Evolutionary conservation across 495 filamentous ascomycete species (phyloP).

Genomic region (Neurospora sublineolata): DNA sequence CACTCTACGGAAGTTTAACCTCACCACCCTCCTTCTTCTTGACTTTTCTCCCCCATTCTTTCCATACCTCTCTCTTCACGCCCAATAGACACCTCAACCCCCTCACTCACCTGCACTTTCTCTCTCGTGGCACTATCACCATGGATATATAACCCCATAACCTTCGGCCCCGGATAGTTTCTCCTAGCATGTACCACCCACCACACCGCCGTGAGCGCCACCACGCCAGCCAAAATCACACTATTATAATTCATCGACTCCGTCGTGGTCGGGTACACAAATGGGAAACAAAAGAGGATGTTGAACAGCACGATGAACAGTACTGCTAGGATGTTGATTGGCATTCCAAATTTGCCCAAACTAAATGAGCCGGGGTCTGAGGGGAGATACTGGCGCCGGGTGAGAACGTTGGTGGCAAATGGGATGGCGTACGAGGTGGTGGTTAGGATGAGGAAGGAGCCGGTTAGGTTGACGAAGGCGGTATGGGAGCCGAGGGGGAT

Average conservation of each 20-base stretch:
- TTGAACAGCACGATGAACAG: constrained; percentile 58
- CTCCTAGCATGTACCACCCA: constrained; percentile 49
- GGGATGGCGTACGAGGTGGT: constrained; percentile 65
- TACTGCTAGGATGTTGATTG: constrained; percentile 47
- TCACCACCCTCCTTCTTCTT: background rate
- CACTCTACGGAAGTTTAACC: background rate
- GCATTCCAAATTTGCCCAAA: constrained; percentile 50
- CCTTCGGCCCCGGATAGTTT: constrained; percentile 50
- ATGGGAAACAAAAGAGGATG: constrained; percentile 65
- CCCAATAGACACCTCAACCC: background rate
- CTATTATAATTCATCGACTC: constrained; percentile 63
- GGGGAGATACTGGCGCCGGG: constrained; percentile 49
- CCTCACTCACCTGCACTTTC: background rate
- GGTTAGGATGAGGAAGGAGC: constrained; percentile 62
- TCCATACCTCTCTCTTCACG: background rate
- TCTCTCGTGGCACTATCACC: constrained; percentile 10
- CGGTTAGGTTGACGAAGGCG: constrained; percentile 67
- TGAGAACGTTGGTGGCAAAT: constrained; percentile 62
- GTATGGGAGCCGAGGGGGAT: constrained; percentile 64
- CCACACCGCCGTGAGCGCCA: constrained; percentile 44
- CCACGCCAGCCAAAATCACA: constrained; percentile 49
- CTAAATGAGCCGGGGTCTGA: constrained; percentile 50
- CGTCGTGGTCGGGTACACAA: constrained; percentile 40
- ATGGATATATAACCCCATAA: constrained; percentile 36
- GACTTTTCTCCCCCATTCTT: background rate